Evolutionary conservation across 139 green algal species (phyloP), one percentile per base, ranked within the genome.

Genomic region (Deuterostichococcus epilithicus): DNA sequence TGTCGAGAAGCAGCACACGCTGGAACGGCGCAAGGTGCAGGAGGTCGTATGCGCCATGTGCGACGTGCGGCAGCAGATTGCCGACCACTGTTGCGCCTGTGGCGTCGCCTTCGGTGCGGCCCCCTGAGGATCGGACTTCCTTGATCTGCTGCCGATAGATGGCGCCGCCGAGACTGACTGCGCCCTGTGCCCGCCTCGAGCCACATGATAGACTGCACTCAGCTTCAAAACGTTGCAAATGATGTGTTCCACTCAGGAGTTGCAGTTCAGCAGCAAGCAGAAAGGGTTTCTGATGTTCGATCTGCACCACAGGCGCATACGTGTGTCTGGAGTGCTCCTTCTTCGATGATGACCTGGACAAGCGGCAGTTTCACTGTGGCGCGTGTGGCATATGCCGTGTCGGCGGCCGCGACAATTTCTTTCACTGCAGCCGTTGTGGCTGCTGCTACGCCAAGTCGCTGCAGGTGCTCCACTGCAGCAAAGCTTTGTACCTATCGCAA

Each of bases 401-500:
- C 26, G 94, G 94, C 30, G 94, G 94, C 3, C 77, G 85, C 0
- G 81, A 93, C 0, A 94, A 97, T 80, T 98, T 93, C 81, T 98
- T 98, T 82, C 94, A 98, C 88, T 98, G 94, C 85, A 32, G 81
- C 32, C 94, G 84, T 0, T 97, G 92, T 83, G 94, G 92, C 79
- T 96, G 88, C 82, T 98, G 94, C 88, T 98, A 98, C 82, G 81
- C 81, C 52, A 85, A 85, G 5, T 68, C 77, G 2, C 68, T 90
- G 30, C 33, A 84, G 79, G 86, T 85, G 52, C 52, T 25, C 18
- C 5, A 30, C 10, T 20, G 26, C 18, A 13, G 13, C 52, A 63
- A 63, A 23, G 8, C 10, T 30, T 28, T 63, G 52, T 28, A 63
- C n/a, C n/a, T n/a, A n/a, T n/a, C n/a, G n/a, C n/a, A 20, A 34